Evolutionary conservation across 1,139 yeast genomes (phyloP), one percentile per base, ranked within the genome.

Genomic region (Yamadazyma diddensiae): DNA sequence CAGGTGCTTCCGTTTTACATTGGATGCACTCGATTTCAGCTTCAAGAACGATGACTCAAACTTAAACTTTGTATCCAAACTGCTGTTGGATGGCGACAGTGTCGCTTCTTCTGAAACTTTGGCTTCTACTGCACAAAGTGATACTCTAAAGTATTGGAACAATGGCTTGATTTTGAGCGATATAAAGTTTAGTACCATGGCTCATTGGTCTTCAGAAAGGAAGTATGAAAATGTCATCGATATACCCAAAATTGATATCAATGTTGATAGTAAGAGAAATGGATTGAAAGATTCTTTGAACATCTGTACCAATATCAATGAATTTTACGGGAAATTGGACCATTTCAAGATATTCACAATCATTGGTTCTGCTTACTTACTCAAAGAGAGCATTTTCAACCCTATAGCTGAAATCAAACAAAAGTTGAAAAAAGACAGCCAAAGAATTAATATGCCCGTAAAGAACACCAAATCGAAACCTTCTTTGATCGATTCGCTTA

Each of bases 361-460:
- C 0, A 51, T 79, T 11, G 83, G 88, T 1, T 59, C 79, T 6
- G 43, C 76, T 3, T 76, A 75, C 45, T 52, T 81, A 10, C 43
- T 81, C 12, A 62, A 67, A 33, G 76, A 76, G 41, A 64, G 72
- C 4, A 37, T 77, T 2, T 32, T 70, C 5, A 55, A 56, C 36
- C 79, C 71, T 28, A 42, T 55, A 12, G 55, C 44, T 34, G 35
- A 40, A 12, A 52, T 53, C 30, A 53, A 41, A 34, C 39, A 39
- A 31, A 55, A 54, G 21, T 34, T 59, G 13, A 53, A 50, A 31
- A 55, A 40, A 45, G 36, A 49, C 43, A 15, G 34, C 50, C 14
- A 39, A 3, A 29, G 22, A 7, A 15, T 13, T 10, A 15, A 21
- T 3, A 11, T 12, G 15, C 12, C n/a, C 24, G n/a, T 12, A 11